Base-by-base conservation (phyloP, 2,329 filamentous ascomycete species). In the Stemphylium beticola region DNA sequence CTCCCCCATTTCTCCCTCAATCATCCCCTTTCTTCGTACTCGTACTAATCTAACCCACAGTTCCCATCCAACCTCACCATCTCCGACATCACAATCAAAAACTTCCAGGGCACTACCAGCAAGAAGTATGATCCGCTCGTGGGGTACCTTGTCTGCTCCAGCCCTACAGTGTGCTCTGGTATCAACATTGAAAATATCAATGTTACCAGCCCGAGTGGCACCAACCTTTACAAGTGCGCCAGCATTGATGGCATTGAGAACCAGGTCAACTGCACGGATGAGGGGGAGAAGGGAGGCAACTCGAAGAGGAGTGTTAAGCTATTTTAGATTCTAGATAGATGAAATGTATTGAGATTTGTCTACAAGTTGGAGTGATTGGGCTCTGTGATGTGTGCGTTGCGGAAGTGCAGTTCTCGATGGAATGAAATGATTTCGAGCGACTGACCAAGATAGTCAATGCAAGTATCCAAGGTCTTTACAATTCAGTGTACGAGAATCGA, bases 11-110 rank as follows among this genome's bases (percentile, higher is more conserved):
- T 0, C 10, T 11, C 20, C 3, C 22, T 24, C 22, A 24, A 24
- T 22, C 6, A n/a, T 22, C 22, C 22, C 6, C 6, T 22, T 22
- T 22, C 6, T 22, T 6, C 22, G 4, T 22, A 22, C 22, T 22
- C 22, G 3, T 22, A 11, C 51, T 57, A 49, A 62, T 20, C 7
- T 3, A 3, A 36, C 26, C 1, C 2, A 8, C 10, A 64, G 69
- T 84, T 76, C 63, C 85, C 85, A 2, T 83, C 82, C 34, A 80
- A 78, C 12, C 66, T 86, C 55, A 83, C 79, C 10, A 85, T 86
- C 58, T 77, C 77, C 15, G 80, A 86, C 55, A 74, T 87, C 41
- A 74, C 77, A 4, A 83, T 87, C 65, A 82, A 77, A 55, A 82
- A 86, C 59, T 82, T 88, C 66, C 71, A 73, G 18, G 85, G 85